phyloP scores from a whole-genome alignment of 768 basidiomycete genomes.

The Rhodocollybia butyracea region DNA sequence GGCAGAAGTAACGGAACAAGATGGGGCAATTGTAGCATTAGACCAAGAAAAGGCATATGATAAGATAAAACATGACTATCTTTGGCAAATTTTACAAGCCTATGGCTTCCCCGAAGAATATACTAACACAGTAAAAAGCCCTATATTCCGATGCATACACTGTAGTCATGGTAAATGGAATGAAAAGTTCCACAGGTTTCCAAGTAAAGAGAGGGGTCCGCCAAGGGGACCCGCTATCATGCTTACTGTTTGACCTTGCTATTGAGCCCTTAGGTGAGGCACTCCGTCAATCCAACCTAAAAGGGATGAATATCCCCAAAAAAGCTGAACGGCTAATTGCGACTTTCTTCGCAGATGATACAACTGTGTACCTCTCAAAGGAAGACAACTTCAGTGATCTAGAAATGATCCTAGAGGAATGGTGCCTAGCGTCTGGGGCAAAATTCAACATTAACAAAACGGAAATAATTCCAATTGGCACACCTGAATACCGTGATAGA shows the following conservation, averaged over 20 bases:
- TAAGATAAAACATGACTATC: constrained; percentile 27
- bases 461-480: constrained; percentile 18
- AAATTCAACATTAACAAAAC: constrained; percentile 24
- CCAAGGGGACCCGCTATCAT: constrained; percentile 25
- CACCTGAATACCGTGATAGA: background rate
- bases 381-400: constrained; percentile 10
- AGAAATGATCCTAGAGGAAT: constrained; percentile 5
- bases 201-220: constrained; percentile 21
- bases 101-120: constrained; percentile 23
- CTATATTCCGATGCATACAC: constrained; percentile 21
- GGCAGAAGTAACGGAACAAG: constrained; percentile 17
- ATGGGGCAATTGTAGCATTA: constrained; percentile 29
- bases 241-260: constrained; percentile 17
- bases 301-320: constrained; percentile 16
- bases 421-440: constrained; percentile 9
- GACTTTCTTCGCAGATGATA: constrained; percentile 25
- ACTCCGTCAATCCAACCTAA: constrained; percentile 13
- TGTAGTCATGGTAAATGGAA: constrained; percentile 19
- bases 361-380: no score
- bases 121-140: constrained; percentile 20
- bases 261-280: constrained; percentile 25
- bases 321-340: constrained; percentile 9
- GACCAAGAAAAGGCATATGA: no score
- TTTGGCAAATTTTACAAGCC: constrained; percentile 21
- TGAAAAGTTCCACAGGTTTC: constrained; percentile 12